These are phyloP conservation scores for Caloboletus firmus DNA, from an alignment of 1,284 basidiomycete genomes.

Conservation along the genomic window DNA sequence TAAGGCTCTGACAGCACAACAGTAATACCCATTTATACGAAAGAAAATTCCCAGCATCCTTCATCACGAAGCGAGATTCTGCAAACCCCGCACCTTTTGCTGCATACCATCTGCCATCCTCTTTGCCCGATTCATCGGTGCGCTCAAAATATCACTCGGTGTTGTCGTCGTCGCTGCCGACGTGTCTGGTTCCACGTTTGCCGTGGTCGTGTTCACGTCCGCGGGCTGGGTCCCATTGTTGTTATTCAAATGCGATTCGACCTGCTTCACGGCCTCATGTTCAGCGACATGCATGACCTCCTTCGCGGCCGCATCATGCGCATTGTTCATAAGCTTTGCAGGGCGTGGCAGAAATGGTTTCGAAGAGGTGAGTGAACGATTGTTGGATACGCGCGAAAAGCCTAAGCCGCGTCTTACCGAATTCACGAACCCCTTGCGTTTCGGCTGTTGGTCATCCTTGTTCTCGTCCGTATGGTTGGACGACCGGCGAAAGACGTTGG, in stretches of 20 bases:
- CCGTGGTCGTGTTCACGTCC: background rate
- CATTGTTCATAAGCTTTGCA: slow-evolving; percentile 7
- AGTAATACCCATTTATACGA: too few species aligned
- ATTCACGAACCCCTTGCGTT: slow-evolving; percentile 14
- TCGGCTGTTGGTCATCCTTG: background rate
- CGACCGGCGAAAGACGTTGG: slow-evolving; percentile 12
- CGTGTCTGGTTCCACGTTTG: background rate
- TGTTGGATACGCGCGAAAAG: too few species aligned
- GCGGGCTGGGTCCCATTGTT: slow-evolving; percentile 7
- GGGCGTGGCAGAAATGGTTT: background rate
- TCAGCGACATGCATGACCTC: slow-evolving; percentile 13
- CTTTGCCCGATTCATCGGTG: slow-evolving; percentile 21
- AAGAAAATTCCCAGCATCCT: too few species aligned
- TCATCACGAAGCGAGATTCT: slow-evolving; percentile 6
- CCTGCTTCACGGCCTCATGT: slow-evolving; percentile 10
- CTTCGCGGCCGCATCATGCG: slow-evolving; percentile 8
- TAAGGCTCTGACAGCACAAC: too few species aligned
- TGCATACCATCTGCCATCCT: slow-evolving; percentile 11
- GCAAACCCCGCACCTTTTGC: slow-evolving; percentile 18
- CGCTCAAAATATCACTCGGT: slow-evolving; percentile 1
- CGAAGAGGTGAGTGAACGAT: background rate
- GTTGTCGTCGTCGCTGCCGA: background rate
- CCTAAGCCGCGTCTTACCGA: slow-evolving; percentile 1
- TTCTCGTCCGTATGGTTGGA: slow-evolving; percentile 1
- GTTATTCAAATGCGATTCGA: slow-evolving; percentile 1